Conservation (phyloP, 78 protist species). For the Trichosphaerium sp. region DNA sequence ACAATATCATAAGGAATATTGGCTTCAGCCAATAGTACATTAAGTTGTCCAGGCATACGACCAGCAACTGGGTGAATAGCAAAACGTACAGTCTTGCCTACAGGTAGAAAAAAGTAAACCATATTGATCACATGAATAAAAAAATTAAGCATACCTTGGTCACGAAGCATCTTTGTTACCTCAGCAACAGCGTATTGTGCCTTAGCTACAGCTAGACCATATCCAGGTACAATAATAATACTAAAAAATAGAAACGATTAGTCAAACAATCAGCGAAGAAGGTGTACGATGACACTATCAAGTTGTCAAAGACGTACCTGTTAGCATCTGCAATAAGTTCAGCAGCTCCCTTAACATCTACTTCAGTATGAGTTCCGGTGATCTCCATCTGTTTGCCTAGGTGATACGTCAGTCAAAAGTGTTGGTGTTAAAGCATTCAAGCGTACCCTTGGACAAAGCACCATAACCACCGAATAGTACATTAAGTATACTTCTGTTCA, state of each 20-base stretch:
- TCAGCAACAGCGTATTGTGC: slow-evolving; percentile 84
- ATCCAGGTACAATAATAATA: slow-evolving; percentile 95
- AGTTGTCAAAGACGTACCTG: too few species aligned
- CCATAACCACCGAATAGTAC: slow-evolving; percentile 93
- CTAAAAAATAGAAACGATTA: not conserved
- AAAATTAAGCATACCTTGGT: slow-evolving; percentile 3
- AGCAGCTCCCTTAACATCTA: slow-evolving; percentile 10
- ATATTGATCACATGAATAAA: not conserved
- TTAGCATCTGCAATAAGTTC: slow-evolving; percentile 6
- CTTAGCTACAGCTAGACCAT: slow-evolving; percentile 92
- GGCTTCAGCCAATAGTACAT: slow-evolving; percentile 94
- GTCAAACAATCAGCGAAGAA: not conserved
- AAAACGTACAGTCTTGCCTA: slow-evolving; percentile 66
- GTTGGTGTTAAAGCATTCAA: slow-evolving; percentile 24
- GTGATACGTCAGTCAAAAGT: not conserved
- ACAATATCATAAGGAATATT: slow-evolving; percentile 95
- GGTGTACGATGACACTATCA: not conserved
- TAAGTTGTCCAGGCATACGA: slow-evolving; percentile 92
- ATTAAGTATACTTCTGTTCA: slow-evolving; percentile 81
- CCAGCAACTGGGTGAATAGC: slow-evolving; percentile 96
- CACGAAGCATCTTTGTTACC: slow-evolving; percentile 38
- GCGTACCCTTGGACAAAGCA: slow-evolving; percentile 7
- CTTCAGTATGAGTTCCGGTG: slow-evolving; percentile 7
- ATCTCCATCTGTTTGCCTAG: slow-evolving; percentile 5
- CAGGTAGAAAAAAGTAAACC: not conserved